These are phyloP conservation scores for Phytophthora cryptogea DNA, from an alignment of 352 stramenopile species.

Conservation along the genomic window DNA sequence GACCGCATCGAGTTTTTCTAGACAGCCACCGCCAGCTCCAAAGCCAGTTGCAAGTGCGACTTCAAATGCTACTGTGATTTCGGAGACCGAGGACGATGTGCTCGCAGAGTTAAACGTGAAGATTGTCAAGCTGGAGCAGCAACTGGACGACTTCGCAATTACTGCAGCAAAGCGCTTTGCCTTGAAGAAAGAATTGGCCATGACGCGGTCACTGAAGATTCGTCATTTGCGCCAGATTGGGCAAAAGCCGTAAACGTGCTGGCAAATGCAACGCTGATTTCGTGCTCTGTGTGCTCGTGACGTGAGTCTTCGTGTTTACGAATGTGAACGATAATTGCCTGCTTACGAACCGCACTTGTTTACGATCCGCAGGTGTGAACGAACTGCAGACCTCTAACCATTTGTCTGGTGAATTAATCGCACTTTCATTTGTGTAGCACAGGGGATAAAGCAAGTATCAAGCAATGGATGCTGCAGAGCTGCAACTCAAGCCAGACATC, in stretches of 20 bases:
- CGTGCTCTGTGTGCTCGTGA: not conserved
- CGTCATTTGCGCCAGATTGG: constrained; percentile 53
- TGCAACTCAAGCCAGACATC: constrained; percentile 5
- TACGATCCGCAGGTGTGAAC: not conserved
- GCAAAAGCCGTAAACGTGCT: constrained; percentile 27
- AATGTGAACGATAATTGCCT: too few relatives aligned
- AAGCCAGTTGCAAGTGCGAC: constrained; percentile 1
- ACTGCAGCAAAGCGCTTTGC: constrained; percentile 69
- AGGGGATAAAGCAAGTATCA: not conserved
- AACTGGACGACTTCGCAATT: constrained; percentile 73
- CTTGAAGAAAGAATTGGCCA: constrained; percentile 83
- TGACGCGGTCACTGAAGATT: constrained; percentile 70
- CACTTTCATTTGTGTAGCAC: not conserved
- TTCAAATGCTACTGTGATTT: not conserved
- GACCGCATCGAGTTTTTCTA: constrained; percentile 12
- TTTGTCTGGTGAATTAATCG: not conserved
- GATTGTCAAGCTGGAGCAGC: constrained; percentile 50
- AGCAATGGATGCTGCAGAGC: not conserved
- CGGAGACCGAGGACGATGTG: constrained; percentile 27
- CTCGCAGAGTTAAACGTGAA: constrained; percentile 47
- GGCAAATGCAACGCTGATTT: constrained; percentile 10
- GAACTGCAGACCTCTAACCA: not conserved
- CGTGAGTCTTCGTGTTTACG: not conserved
- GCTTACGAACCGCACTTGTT: not conserved
- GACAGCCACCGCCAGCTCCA: constrained; percentile 10